phyloP scores from a whole-genome alignment of 768 basidiomycete genomes.

The Terana coerulea region DNA sequence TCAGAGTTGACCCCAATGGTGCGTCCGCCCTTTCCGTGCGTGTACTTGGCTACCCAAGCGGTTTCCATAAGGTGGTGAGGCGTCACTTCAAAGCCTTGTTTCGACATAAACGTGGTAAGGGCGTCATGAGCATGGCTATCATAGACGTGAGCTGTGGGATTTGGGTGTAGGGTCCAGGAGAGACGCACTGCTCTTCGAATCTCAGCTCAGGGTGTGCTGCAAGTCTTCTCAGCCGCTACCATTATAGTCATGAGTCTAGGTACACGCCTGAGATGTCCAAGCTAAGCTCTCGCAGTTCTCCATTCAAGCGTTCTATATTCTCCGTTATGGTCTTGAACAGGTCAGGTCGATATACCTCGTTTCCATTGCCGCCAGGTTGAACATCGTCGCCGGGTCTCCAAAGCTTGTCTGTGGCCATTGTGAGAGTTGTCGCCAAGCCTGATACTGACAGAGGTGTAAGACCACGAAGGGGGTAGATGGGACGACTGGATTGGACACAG shows the following conservation, averaged over 20 bases:
- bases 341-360: conserved; percentile 47
- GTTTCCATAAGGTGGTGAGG: conserved; percentile 62
- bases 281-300: conserved; percentile 56
- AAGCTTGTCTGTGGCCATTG: too few species aligned
- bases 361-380: background rate
- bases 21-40: conserved; percentile 61
- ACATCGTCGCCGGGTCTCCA: conserved; percentile 9
- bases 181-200: conserved; percentile 60
- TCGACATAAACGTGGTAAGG: conserved; percentile 62
- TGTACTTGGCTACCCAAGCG: conserved; percentile 71
- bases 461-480: too few species aligned
- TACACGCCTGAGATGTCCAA: conserved; percentile 66
- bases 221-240: background rate
- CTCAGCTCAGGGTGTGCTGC: conserved; percentile 67
- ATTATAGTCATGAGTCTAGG: background rate
- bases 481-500: too few species aligned
- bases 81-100: conserved; percentile 62
- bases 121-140: conserved; percentile 67
- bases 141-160: background rate
- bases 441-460: too few species aligned
- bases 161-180: background rate
- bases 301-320: conserved; percentile 48
- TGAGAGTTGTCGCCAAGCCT: too few species aligned
- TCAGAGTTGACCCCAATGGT: conserved; percentile 81
- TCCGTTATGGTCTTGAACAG: conserved; percentile 58